Percentiles rank a stretch among this genome's conserved stretches.
phyloP scores from a whole-genome alignment of 139 green algal species.

The Closterium sp. region DNA sequence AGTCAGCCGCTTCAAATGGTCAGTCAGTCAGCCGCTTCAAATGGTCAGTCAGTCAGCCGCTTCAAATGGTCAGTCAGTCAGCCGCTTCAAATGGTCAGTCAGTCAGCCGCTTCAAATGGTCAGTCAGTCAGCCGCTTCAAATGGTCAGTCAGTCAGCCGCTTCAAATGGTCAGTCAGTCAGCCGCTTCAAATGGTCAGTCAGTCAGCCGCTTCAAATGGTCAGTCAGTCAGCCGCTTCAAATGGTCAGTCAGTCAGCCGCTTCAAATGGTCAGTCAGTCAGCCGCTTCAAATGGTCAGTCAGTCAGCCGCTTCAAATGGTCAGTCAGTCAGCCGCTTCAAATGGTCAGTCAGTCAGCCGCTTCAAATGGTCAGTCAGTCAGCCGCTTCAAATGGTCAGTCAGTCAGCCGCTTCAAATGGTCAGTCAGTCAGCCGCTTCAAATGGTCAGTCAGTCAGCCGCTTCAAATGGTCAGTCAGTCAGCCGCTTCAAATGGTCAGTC shows the following conservation, averaged over 20 bases:
- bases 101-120: background rate
- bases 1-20: background rate
- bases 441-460: background rate
- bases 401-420: too few relatives aligned
- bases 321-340: background rate
- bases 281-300: too few relatives aligned
- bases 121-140: background rate
- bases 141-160: too few relatives aligned
- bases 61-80: background rate
- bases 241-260: too few relatives aligned
- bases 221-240: background rate
- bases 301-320: too few relatives aligned
- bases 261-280: too few relatives aligned
- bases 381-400: too few relatives aligned
- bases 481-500: too few relatives aligned
- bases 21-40: background rate
- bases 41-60: background rate
- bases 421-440: background rate
- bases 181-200: background rate
- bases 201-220: background rate
- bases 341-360: background rate
- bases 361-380: too few relatives aligned
- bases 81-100: background rate
- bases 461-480: too few relatives aligned
- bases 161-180: too few relatives aligned